Evolutionary conservation across 495 filamentous ascomycete species (phyloP), one percentile per base, ranked within the genome.

Genomic region (Xylaria sp.): DNA sequence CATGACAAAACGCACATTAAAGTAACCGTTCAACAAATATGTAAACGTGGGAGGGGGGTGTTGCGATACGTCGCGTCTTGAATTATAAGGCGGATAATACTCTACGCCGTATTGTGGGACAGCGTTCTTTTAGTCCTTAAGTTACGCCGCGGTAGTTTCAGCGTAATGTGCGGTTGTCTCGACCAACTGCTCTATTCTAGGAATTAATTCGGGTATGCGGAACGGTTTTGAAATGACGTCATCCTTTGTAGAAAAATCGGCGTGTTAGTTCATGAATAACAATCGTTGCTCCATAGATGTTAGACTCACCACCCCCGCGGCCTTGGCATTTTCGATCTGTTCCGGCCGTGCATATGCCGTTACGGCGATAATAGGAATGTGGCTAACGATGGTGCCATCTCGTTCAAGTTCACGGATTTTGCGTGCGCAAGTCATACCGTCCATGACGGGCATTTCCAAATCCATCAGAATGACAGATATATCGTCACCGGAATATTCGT

Each of bases 361-460:
- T 24, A 94, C 91, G 3, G 91, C 93, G 68, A 97, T 89, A 70
- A 95, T 92, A 12, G 92, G 92, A 11, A 93, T 85, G 75, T 92
- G 91, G 43, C 80, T 79, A 46, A 78, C 78, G 52, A 87, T 84
- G 68, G 79, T 79, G 4, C 87, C 89, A 66, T 80, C 73, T 50
- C 68, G 71, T 74, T 93, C 90, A 69, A 92, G 82, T 72, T 88
- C 83, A 0, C 93, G 85, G 62, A 97, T 94, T 69, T 85, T 86
- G 44, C 83, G 80, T 19, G 92, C 90, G 66, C 92, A 93, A n/a
- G 86, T 89, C 75, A 91, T 87, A 65, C 93, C 93, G 76, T 95
- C 92, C 93, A 95, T 95, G 33, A 95, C 86, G 0, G 93, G 93
- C 93, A 95, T 95, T 76, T 95, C 93, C 67, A 93, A 85, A 72